These are phyloP conservation scores for Leccinellum albellum DNA, from an alignment of 768 basidiomycete species.

Conservation along the genomic window DNA sequence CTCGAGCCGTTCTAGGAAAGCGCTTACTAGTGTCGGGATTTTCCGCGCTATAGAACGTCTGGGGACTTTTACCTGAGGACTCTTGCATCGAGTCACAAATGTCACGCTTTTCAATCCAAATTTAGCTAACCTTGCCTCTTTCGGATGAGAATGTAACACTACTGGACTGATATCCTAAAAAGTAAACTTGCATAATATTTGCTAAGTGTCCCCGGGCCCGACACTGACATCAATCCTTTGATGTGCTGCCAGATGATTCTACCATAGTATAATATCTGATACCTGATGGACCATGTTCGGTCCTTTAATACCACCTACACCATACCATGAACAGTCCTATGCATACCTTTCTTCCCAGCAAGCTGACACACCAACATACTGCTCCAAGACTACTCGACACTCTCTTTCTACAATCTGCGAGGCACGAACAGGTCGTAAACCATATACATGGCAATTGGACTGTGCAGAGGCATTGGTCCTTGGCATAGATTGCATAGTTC, in stretches of 20 bases:
- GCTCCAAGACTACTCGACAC: neutral
- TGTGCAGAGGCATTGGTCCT: neutral
- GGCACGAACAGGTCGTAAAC: neutral
- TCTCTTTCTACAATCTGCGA: neutral
- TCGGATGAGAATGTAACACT: neutral
- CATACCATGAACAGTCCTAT: neutral
- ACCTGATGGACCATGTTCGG: neutral
- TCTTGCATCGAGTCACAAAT: neutral
- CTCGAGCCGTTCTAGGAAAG: neutral
- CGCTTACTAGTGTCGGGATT: neutral
- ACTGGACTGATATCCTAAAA: neutral
- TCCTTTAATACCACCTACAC: neutral
- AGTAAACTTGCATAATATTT: neutral
- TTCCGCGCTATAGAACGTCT: neutral
- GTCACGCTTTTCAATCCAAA: neutral
- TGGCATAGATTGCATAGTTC: neutral
- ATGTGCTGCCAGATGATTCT: neutral
- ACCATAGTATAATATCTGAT: neutral
- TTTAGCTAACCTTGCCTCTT: neutral
- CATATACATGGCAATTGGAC: neutral
- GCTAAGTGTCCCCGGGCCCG: neutral
- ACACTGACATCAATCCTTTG: neutral
- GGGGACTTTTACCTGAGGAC: neutral
- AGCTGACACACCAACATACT: neutral
- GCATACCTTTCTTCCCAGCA: neutral